Conservation (phyloP, 2,329 filamentous ascomycete genomes). For the Aspergillus sp. region DNA sequence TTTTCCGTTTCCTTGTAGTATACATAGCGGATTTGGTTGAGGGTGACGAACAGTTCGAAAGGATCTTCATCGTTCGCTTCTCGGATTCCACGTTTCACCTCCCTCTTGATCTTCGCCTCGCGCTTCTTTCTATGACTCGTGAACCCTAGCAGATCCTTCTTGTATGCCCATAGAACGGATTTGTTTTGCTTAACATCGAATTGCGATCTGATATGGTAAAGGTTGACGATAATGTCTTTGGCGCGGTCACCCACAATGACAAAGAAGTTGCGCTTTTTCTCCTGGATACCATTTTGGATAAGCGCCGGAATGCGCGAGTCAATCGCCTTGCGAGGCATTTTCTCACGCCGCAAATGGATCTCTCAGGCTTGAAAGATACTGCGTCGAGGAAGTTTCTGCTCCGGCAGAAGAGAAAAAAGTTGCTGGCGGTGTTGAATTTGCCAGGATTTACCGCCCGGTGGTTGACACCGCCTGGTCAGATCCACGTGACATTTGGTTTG, state of each 20-base stretch:
- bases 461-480: not conserved
- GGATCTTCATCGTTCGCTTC: conserved; percentile 92
- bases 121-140: conserved; percentile 97
- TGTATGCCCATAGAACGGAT: conserved; percentile 97
- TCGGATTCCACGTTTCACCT: conserved; percentile 90
- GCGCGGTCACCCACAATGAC: conserved; percentile 90
- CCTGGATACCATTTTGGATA: conserved; percentile 84
- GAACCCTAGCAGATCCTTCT: conserved; percentile 93
- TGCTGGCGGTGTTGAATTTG: conserved; percentile 5
- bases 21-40: conserved; percentile 96
- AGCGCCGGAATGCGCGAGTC: conserved; percentile 89
- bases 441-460: not conserved
- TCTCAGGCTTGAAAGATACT: not conserved
- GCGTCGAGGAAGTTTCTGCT: conserved; percentile 1
- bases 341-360: not conserved
- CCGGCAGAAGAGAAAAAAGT: conserved; percentile 26
- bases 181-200: conserved; percentile 94
- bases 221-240: conserved; percentile 95
- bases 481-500: no score
- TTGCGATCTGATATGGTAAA: conserved; percentile 89
- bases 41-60: conserved; percentile 94
- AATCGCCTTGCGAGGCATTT: conserved; percentile 56
- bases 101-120: conserved; percentile 96
- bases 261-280: conserved; percentile 98
- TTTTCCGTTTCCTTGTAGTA: conserved; percentile 99